Percentiles rank a stretch among this genome's conserved stretches.
These are phyloP conservation scores for Cocos nucifera DNA, from an alignment of 176 grass and related monocot genomes.

Conservation along the genomic window DNA sequence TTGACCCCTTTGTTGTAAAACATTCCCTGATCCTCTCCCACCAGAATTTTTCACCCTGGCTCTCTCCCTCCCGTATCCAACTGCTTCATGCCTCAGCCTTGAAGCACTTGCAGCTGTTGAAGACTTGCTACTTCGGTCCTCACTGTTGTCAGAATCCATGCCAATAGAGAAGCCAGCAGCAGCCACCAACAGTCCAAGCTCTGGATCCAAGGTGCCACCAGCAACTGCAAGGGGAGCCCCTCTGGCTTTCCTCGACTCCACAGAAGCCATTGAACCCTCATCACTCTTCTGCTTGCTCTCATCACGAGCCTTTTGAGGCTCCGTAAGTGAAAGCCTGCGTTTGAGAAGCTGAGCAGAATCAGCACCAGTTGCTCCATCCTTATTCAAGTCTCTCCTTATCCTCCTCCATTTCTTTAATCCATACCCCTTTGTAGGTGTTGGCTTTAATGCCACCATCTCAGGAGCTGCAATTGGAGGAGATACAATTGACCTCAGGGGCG, in stretches of 20 bases:
- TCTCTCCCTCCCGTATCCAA: conserved; percentile 16
- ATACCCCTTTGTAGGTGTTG: conserved; percentile 19
- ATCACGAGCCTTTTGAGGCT: conserved; percentile 1
- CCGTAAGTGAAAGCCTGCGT: conserved; percentile 5
- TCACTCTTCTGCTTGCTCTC: conserved; percentile 8
- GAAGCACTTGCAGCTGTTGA: conserved; percentile 52
- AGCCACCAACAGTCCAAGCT: conserved; percentile 25
- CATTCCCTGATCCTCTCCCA: conserved; percentile 13
- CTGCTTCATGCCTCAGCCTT: conserved; percentile 19
- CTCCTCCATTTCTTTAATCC: conserved; percentile 44
- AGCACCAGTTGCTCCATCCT: conserved; percentile 6
- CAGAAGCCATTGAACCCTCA: conserved; percentile 52
- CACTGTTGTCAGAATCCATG: conserved; percentile 53
- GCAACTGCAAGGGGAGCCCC: conserved; percentile 20
- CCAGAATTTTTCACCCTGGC: conserved; percentile 19
- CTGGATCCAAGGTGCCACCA: conserved; percentile 23
- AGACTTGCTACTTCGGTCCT: conserved; percentile 54
- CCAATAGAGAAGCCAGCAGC: conserved; percentile 48
- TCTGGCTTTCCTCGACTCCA: conserved; percentile 36
- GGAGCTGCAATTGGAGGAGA: conserved; percentile 4
- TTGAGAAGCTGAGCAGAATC: conserved; percentile 19
- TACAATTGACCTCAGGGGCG: background rate
- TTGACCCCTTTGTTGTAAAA: conserved; percentile 12
- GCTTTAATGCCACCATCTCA: background rate
- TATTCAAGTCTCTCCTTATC: conserved; percentile 24